Base-by-base conservation (phyloP, 2,329 filamentous ascomycete species). In the Dothideomycetidae sp. region DNA sequence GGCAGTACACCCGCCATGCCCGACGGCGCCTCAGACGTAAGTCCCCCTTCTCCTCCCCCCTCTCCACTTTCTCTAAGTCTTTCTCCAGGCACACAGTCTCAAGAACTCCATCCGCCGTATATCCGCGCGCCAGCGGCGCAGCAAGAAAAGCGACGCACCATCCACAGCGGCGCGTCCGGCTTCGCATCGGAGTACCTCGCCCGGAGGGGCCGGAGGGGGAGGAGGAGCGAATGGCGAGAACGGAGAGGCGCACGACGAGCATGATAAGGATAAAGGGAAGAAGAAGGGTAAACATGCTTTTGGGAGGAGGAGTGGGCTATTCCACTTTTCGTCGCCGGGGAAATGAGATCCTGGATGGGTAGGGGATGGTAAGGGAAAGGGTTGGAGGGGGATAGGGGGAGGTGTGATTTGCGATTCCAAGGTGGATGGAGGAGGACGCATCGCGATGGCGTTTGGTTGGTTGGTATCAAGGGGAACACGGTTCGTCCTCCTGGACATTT, bases 391-490 rank as follows among this genome's bases (percentile, higher is more conserved):
- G n/a, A n/a, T n/a, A n/a, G n/a, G n/a, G n/a, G n/a, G n/a, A n/a
- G n/a, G n/a, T n/a, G n/a, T n/a, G n/a, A n/a, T n/a, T n/a, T n/a
- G n/a, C n/a, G n/a, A n/a, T n/a, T n/a, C n/a, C n/a, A 10, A 12
- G 19, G 3, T 5, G 26, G 12, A 16, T 3, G 26, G 12, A 30
- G 7, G 10, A 3, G 5, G 15, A 26, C 31, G 35, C 35, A 37
- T 37, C 28, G 35, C 35, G 35, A 31, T 14, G 35, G 35, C 35
- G 35, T 31, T 29, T n/a, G n/a, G n/a, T n/a, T n/a, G 23, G 31
- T n/a, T n/a, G n/a, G n/a, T n/a, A n/a, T n/a, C n/a, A n/a, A n/a
- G n/a, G n/a, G n/a, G n/a, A n/a, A n/a, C n/a, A n/a, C n/a, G n/a
- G n/a, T n/a, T n/a, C n/a, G n/a, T n/a, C n/a, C n/a, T n/a, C n/a